phyloP scores from a whole-genome alignment of 2,329 filamentous ascomycete genomes.

The Sarocladium oryzae region DNA sequence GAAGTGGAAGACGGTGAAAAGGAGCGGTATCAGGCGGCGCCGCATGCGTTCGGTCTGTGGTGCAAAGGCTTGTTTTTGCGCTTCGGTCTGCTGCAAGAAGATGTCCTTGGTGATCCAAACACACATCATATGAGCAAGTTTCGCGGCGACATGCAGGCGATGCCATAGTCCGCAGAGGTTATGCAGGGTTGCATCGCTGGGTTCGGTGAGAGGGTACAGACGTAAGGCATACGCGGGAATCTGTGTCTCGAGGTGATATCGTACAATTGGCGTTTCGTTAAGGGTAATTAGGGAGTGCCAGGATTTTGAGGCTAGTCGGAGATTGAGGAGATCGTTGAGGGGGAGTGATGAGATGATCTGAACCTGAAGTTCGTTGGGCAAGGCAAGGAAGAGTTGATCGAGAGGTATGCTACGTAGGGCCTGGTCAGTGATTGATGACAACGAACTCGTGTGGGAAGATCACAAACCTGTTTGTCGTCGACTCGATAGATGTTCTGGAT shows the following conservation, averaged over 20 bases:
- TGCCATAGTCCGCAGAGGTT: conserved; percentile 61
- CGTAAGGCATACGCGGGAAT: conserved; percentile 54
- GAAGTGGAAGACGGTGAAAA: conserved; percentile 63
- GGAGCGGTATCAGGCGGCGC: conserved; percentile 53
- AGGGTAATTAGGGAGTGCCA: conserved; percentile 54
- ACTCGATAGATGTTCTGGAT: conserved; percentile 20
- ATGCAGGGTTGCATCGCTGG: conserved; percentile 46
- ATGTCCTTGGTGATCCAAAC: conserved; percentile 61
- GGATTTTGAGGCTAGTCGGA: conserved; percentile 51
- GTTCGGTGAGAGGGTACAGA: conserved; percentile 45
- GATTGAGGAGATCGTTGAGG: conserved; percentile 52
- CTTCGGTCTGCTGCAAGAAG: conserved; percentile 51
- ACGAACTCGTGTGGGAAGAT: too few species aligned
- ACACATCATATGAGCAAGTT: conserved; percentile 55
- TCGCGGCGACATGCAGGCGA: conserved; percentile 56
- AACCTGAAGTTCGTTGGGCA: conserved; percentile 57
- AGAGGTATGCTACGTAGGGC: conserved; percentile 35
- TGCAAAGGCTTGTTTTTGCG: conserved; percentile 50
- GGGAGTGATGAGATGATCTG: conserved; percentile 56
- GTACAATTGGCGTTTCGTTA: conserved; percentile 55
- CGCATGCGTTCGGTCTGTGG: conserved; percentile 59
- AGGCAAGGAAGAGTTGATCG: conserved; percentile 48
- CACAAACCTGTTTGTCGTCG: conserved; percentile 27
- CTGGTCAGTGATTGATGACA: not conserved
- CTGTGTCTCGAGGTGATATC: conserved; percentile 53